Percentiles rank a stretch among this genome's conserved stretches.
phyloP scores from a whole-genome alignment of 2,329 filamentous ascomycete species.

The Hypoxylon sp. region DNA sequence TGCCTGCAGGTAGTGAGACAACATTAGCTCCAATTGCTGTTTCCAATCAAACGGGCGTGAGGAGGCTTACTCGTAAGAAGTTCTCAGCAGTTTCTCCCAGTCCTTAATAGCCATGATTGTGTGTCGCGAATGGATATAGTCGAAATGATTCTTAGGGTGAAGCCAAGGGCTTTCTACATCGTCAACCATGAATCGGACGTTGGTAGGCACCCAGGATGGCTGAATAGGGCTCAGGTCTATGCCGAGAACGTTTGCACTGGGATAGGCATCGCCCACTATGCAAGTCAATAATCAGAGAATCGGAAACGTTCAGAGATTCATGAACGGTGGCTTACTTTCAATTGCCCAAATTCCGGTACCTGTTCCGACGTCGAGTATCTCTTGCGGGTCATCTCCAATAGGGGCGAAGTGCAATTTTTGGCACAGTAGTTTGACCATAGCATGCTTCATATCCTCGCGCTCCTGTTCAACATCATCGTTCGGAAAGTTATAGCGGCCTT shows the following conservation, averaged over 20 bases:
- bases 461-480: constrained; percentile 63
- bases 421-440: constrained; percentile 50
- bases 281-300: constrained; percentile 17
- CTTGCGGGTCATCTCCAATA: constrained; percentile 40
- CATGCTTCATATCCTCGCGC: constrained; percentile 56
- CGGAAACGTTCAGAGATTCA: not conserved
- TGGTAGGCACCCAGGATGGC: constrained; percentile 58
- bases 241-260: constrained; percentile 57
- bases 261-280: constrained; percentile 57
- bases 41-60: not conserved
- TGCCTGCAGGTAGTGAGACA: constrained; percentile 55
- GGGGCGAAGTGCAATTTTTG: constrained; percentile 49
- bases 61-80: constrained; percentile 62
- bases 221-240: constrained; percentile 60
- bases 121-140: constrained; percentile 73
- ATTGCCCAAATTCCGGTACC: constrained; percentile 56
- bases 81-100: constrained; percentile 66
- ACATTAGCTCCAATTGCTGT: constrained; percentile 19
- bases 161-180: constrained; percentile 72
- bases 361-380: constrained; percentile 54
- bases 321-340: constrained; percentile 43
- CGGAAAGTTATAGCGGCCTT: constrained; percentile 58
- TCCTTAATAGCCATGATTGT: constrained; percentile 70
- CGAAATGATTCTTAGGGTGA: constrained; percentile 68
- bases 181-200: constrained; percentile 64